phyloP scores from a whole-genome alignment of 805 yeast species.

The Candida easanensis region DNA sequence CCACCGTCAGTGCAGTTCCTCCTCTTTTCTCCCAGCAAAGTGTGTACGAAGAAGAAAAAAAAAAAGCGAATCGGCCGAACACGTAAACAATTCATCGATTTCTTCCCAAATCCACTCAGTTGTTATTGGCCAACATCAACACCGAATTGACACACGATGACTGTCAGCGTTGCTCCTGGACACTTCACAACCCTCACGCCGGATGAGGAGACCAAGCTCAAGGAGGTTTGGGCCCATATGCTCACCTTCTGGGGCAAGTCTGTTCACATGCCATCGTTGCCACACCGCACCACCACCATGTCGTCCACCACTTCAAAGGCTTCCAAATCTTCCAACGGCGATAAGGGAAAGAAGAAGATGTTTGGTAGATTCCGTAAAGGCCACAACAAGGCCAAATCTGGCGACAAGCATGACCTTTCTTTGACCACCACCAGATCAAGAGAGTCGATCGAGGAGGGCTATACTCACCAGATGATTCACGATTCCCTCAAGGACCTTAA shows the following conservation, averaged over 20 bases:
- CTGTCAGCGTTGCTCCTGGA: conserved; percentile 33
- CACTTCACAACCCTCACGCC: conserved; percentile 43
- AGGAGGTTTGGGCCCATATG: conserved; percentile 68
- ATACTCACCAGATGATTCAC: conserved; percentile 41
- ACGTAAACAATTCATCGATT: background rate
- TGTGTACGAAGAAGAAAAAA: too few relatives aligned
- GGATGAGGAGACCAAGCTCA: conserved; percentile 61
- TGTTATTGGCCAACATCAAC: too few relatives aligned
- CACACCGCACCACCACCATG: conserved; percentile 13
- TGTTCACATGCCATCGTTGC: conserved; percentile 22
- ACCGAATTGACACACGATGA: conserved; percentile 9
- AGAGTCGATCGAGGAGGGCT: conserved; percentile 30
- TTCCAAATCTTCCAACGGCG: conserved; percentile 3
- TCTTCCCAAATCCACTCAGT: too few relatives aligned
- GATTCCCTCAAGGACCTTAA: conserved; percentile 49
- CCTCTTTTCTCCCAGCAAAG: too few relatives aligned
- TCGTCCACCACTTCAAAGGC: conserved; percentile 7
- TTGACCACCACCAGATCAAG: conserved; percentile 27
- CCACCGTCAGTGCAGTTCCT: too few relatives aligned
- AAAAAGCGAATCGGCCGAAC: background rate
- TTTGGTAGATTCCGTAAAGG: conserved; percentile 25
- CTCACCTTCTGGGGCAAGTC: conserved; percentile 57
- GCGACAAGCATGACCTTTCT: conserved; percentile 18
- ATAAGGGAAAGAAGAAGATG: conserved; percentile 26
- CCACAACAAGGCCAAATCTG: conserved; percentile 9